Percentiles rank a stretch among this genome's conserved stretches.
These are phyloP conservation scores for Salix exigua DNA, from an alignment of 345 rosid species.

Conservation along the genomic window DNA sequence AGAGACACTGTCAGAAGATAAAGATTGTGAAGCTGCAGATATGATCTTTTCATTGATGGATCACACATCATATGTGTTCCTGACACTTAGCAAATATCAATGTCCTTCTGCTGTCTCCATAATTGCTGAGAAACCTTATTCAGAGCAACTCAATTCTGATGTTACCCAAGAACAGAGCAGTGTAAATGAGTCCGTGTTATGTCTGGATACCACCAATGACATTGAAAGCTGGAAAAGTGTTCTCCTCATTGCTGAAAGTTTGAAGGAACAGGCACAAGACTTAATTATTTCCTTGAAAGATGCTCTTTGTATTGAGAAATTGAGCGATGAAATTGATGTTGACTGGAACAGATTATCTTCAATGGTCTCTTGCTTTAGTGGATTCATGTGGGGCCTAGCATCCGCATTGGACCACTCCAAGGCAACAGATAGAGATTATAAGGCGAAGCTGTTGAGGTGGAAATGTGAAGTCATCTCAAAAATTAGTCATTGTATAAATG, in stretches of 20 bases:
- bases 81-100: constrained; percentile 46
- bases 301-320: constrained; percentile 26
- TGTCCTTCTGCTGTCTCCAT: constrained; percentile 29
- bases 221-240: constrained; percentile 43
- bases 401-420: constrained; percentile 42
- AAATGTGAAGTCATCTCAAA: constrained; percentile 37
- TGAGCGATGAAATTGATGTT: constrained; percentile 25
- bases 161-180: constrained; percentile 17
- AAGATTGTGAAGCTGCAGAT: constrained; percentile 24
- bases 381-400: constrained; percentile 83
- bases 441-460: constrained; percentile 35
- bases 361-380: constrained; percentile 58
- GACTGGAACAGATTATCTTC: constrained; percentile 46
- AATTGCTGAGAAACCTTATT: constrained; percentile 14
- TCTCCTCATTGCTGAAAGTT: constrained; percentile 38
- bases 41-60: constrained; percentile 61
- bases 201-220: constrained; percentile 26
- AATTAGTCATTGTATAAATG: constrained; percentile 31
- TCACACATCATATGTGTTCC: constrained; percentile 63
- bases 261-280: constrained; percentile 53
- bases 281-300: constrained; percentile 41
- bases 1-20: constrained; percentile 24
- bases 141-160: constrained; percentile 28
- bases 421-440: constrained; percentile 29
- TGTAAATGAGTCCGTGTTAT: constrained; percentile 15